Evolutionary conservation across 208 protist genomes (phyloP).

Genomic region (Acanthamoeba triangularis): DNA sequence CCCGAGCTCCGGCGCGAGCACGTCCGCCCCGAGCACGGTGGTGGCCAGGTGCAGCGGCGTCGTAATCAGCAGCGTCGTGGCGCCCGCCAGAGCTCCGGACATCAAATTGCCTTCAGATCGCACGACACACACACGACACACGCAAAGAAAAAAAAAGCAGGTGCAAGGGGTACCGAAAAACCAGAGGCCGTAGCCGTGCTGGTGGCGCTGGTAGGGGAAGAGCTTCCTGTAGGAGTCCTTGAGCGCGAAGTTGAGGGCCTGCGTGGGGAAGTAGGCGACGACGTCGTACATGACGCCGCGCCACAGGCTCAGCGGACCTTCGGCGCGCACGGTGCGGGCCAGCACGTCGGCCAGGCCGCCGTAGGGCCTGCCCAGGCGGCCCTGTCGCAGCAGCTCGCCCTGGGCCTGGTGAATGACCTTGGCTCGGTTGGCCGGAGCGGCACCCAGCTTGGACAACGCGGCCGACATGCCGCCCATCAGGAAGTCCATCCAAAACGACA

Average conservation of each 20-base stretch:
- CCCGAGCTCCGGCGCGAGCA: not conserved
- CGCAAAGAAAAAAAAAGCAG: too few species aligned
- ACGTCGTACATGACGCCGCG: slow-evolving; percentile 98
- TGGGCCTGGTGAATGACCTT: slow-evolving; percentile 96
- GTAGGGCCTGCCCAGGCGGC: slow-evolving; percentile 88
- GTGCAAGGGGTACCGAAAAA: slow-evolving; percentile 88
- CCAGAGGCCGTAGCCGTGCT: slow-evolving; percentile 89
- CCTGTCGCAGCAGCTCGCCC: slow-evolving; percentile 76
- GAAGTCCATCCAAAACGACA: not conserved
- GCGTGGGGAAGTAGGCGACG: slow-evolving; percentile 98
- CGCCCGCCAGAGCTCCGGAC: not conserved
- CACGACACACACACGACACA: too few species aligned
- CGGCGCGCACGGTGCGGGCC: slow-evolving; percentile 92
- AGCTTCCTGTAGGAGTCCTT: slow-evolving; percentile 97
- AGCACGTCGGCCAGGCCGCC: slow-evolving; percentile 97
- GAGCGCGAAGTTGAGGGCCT: slow-evolving; percentile 99
- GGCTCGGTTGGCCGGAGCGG: not conserved
- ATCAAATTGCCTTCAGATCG: slow-evolving; percentile 12
- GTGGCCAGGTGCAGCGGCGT: not conserved
- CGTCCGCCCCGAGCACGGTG: not conserved
- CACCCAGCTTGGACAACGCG: not conserved
- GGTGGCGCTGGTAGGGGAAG: slow-evolving; percentile 91
- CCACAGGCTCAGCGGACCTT: slow-evolving; percentile 96
- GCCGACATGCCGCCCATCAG: not conserved
- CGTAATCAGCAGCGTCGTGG: not conserved